Conservation (phyloP, 371 early-diverging fungal genomes). For the Rhizopus stolonifer region DNA sequence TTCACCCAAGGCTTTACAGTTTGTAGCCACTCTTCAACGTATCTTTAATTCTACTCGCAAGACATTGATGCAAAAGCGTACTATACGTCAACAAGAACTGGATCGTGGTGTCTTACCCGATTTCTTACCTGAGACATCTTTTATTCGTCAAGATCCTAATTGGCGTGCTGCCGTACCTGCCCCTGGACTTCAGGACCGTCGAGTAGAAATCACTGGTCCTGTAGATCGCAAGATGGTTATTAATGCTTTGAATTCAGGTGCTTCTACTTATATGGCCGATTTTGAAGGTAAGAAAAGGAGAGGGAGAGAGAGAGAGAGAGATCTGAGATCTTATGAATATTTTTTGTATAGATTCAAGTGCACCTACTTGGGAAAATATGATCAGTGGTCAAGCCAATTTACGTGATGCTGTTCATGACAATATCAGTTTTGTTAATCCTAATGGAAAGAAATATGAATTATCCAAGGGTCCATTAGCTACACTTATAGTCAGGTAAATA, state of each 20-base stretch:
- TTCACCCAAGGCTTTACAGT: slow-evolving; percentile 75
- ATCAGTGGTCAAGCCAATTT: slow-evolving; percentile 89
- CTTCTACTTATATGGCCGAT: slow-evolving; percentile 95
- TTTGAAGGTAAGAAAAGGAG: slow-evolving; percentile 91
- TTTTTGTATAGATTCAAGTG: slow-evolving; percentile 77
- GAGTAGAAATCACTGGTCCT: slow-evolving; percentile 97
- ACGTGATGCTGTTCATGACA: slow-evolving; percentile 86
- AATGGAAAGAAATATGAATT: slow-evolving; percentile 92
- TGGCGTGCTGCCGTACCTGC: slow-evolving; percentile 91
- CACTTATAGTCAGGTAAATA: slow-evolving; percentile 80
- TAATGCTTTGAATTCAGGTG: slow-evolving; percentile 93
- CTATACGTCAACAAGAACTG: slow-evolving; percentile 73
- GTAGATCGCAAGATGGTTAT: slow-evolving; percentile 98
- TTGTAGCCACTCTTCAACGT: slow-evolving; percentile 84
- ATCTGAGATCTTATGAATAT: too few species aligned
- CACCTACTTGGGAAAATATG: slow-evolving; percentile 92
- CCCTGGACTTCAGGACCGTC: slow-evolving; percentile 88
- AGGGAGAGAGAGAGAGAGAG: too few species aligned
- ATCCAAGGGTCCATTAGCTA: slow-evolving; percentile 69
- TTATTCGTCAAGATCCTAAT: slow-evolving; percentile 77
- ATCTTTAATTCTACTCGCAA: slow-evolving; percentile 86
- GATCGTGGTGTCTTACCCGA: slow-evolving; percentile 83
- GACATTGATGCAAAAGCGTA: slow-evolving; percentile 72
- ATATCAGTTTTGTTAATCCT: slow-evolving; percentile 78
- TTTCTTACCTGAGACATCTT: slow-evolving; percentile 89